Base-by-base conservation (phyloP, 768 basidiomycete species). In the Candolleomyces eurysporus region DNA sequence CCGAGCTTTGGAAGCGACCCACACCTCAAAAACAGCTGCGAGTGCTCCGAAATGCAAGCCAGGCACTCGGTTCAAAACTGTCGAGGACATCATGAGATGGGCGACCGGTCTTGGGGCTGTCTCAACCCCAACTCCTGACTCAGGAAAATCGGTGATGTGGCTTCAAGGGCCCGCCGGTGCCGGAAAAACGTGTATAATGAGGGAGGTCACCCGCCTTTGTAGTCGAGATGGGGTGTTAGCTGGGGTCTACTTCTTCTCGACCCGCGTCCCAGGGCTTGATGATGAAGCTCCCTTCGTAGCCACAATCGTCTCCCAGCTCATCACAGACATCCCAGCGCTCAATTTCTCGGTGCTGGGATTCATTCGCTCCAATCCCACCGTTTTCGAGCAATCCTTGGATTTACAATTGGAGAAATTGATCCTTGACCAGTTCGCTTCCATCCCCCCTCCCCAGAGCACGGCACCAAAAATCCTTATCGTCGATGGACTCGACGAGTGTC, bases 401-500 rank as follows among this genome's bases (percentile, higher is more conserved):
- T 4, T 57, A 8, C 55, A 57, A 40, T 8, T 45, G 11, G n/a
- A 57, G 55, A 43, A n/a, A 22, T 26, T 57, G n/a, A n/a, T 57
- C 26, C 14, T 57, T 10, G 40, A 45, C 2, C 61, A 39, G 10
- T 11, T 61, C 36, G 17, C 13, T 13, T 39, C 32, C 4, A 11
- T 45, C 32, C 32, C 55, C 19, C 17, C 22, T 32, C 14, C 26
- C 26, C 26, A 26, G 26, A 26, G 26, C 26, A 26, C 21, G 31
- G 11, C 31, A 10, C 8, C 32, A 13, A 43, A 43, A 5, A n/a
- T 43, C 13, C 17, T 45, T 7, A 11, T 64, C 13, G n/a, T n/a
- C n/a, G n/a, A n/a, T n/a, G n/a, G n/a, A n/a, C n/a, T 64, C n/a
- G 63, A 64, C 48, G 63, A 64, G 39, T 63, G 63, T 40, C 32